Conservation (phyloP, 176 grass and related monocot genomes). For the Musa acuminata region DNA sequence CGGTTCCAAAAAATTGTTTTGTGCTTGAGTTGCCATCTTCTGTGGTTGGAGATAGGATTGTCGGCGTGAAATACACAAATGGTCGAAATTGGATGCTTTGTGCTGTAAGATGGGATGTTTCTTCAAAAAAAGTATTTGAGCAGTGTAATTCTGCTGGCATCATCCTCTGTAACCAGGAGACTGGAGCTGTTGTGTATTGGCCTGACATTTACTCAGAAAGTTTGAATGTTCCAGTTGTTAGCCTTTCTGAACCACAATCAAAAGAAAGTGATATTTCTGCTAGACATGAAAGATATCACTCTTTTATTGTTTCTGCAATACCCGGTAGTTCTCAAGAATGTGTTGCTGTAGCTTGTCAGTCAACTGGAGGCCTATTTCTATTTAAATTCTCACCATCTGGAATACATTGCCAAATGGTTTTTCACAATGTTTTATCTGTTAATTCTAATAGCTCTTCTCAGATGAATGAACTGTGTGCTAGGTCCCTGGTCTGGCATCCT, state of each 20-base stretch:
- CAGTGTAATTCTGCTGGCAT: conserved; percentile 50
- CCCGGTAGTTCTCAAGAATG: conserved; percentile 42
- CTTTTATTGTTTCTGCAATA: conserved; percentile 51
- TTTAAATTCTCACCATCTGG: conserved; percentile 52
- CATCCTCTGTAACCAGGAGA: conserved; percentile 59
- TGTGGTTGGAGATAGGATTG: conserved; percentile 29
- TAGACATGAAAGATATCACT: conserved; percentile 45
- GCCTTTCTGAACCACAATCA: conserved; percentile 16
- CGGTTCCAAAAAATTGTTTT: conserved; percentile 62
- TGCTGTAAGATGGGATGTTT: conserved; percentile 46
- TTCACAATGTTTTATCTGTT: conserved; percentile 25
- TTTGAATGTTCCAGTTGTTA: conserved; percentile 37
- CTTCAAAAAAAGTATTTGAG: conserved; percentile 32
- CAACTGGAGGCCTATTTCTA: conserved; percentile 44
- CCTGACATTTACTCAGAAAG: conserved; percentile 61
- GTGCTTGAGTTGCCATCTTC: conserved; percentile 64
- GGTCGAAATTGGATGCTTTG: conserved; percentile 64
- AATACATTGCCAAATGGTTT: conserved; percentile 45
- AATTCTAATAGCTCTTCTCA: conserved; percentile 29
- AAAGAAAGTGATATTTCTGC: conserved; percentile 25
- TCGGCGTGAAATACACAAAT: conserved; percentile 7
- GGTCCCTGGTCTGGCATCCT: conserved; percentile 71
- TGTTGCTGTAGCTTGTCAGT: conserved; percentile 54
- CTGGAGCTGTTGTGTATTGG: conserved; percentile 68
- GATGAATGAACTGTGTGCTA: conserved; percentile 36